Percentiles rank a stretch among this genome's conserved stretches.
Conservation (phyloP, 73 alveolate genomes). For the Breviolum minutum region DNA sequence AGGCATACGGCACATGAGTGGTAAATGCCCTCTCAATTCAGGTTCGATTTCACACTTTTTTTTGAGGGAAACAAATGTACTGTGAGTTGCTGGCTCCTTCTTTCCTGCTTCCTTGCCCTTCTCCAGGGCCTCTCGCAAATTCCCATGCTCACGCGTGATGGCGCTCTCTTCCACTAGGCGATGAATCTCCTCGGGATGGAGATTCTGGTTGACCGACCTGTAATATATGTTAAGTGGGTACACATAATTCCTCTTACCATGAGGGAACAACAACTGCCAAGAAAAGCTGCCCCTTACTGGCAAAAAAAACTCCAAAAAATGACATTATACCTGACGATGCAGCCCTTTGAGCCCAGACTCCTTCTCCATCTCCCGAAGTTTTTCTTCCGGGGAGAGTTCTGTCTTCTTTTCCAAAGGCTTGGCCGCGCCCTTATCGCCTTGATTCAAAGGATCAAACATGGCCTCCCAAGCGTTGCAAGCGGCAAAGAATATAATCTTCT, state of each 20-base stretch:
- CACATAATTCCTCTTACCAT: background rate
- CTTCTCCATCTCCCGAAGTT: conserved; percentile 95
- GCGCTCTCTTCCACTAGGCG: conserved; percentile 93
- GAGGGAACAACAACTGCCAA: no score
- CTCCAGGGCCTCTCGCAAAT: conserved; percentile 89
- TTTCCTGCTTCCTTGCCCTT: conserved; percentile 94
- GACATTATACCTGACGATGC: background rate
- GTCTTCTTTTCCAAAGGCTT: conserved; percentile 95
- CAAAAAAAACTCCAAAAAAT: background rate
- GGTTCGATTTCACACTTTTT: no score
- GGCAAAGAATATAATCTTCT: background rate
- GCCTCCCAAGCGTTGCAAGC: background rate
- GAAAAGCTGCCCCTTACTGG: no score
- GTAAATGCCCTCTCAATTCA: no score
- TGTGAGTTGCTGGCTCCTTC: conserved; percentile 34
- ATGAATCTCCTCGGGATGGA: background rate
- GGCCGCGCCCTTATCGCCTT: conserved; percentile 89
- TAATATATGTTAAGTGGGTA: background rate
- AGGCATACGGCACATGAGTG: no score
- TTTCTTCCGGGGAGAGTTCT: conserved; percentile 91
- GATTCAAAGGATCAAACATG: conserved; percentile 62
- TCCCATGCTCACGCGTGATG: conserved; percentile 91
- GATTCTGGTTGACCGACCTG: no score
- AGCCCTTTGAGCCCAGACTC: background rate
- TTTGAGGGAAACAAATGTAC: no score